Evolutionary conservation across 805 yeast genomes (phyloP).

Genomic region (Starmerella bacillaris): DNA sequence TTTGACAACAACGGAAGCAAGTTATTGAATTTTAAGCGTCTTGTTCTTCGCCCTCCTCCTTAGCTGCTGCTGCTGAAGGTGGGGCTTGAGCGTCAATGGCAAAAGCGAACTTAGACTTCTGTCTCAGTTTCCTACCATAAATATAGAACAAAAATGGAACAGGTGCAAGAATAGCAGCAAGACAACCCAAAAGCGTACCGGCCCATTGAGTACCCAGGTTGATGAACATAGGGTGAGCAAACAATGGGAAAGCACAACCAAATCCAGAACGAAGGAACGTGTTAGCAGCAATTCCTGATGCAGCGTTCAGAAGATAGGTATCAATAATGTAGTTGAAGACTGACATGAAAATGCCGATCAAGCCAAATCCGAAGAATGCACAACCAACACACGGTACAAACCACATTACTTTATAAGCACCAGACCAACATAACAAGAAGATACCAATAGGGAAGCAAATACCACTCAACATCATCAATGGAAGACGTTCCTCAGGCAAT

Average conservation of each 20-base stretch:
- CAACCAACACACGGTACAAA: constrained; percentile 40
- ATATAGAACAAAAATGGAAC: constrained; percentile 49
- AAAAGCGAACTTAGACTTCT: constrained; percentile 37
- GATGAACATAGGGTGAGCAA: constrained; percentile 52
- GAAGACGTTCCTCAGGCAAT: constrained; percentile 64
- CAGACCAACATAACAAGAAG: constrained; percentile 80
- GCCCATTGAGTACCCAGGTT: constrained; percentile 65
- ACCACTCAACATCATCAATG: constrained; percentile 59
- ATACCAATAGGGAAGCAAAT: constrained; percentile 57
- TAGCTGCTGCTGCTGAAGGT: constrained; percentile 1
- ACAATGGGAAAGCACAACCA: constrained; percentile 56
- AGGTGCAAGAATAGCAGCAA: constrained; percentile 39
- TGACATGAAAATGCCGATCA: constrained; percentile 39
- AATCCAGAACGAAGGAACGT: constrained; percentile 48
- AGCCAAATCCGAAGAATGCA: constrained; percentile 33
- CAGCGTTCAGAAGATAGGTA: constrained; percentile 38
- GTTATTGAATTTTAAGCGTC: no score
- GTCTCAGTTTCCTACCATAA: constrained; percentile 41
- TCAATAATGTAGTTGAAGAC: constrained; percentile 45
- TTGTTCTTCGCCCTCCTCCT: constrained; percentile 1
- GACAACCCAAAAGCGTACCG: constrained; percentile 48
- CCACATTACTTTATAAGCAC: constrained; percentile 57
- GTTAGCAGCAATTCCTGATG: constrained; percentile 49
- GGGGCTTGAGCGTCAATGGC: constrained; percentile 1
- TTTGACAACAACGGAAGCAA: no score